Evolutionary conservation across 257 asterid species (phyloP).

Genomic region (Solanum etuberosum): DNA sequence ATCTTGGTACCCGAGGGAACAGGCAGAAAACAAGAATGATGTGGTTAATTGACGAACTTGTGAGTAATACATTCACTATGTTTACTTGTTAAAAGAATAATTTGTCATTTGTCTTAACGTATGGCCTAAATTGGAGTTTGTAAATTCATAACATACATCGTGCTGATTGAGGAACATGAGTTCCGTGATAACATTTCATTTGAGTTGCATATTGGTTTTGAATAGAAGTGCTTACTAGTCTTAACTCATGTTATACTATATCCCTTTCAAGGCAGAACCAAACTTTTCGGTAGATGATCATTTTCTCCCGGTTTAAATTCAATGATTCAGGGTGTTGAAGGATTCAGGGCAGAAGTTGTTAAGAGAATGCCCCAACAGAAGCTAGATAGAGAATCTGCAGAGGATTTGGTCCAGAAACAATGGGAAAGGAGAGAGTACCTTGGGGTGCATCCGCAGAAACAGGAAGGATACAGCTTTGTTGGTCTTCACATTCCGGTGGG

Average conservation of each 20-base stretch:
- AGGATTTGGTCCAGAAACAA: constrained; percentile 43
- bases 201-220: neutral
- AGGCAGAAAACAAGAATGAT: constrained; percentile 94
- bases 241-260: neutral
- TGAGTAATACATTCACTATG: constrained; percentile 19
- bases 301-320: neutral
- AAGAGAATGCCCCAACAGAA: constrained; percentile 63
- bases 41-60: constrained; percentile 98
- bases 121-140: neutral
- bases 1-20: constrained; percentile 82
- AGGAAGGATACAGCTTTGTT: constrained; percentile 62
- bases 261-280: neutral
- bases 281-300: neutral
- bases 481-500: constrained; percentile 93
- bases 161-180: neutral
- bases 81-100: neutral
- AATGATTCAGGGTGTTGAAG: constrained; percentile 66
- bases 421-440: constrained; percentile 87
- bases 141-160: neutral
- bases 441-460: constrained; percentile 84
- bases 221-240: neutral
- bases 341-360: constrained; percentile 74
- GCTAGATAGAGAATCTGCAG: constrained; percentile 62
- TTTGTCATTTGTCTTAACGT: neutral
- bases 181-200: neutral